Evolutionary conservation across 306 rosid genomes (phyloP), one percentile per base, ranked within the genome.

Genomic region (Cicer arietinum): DNA sequence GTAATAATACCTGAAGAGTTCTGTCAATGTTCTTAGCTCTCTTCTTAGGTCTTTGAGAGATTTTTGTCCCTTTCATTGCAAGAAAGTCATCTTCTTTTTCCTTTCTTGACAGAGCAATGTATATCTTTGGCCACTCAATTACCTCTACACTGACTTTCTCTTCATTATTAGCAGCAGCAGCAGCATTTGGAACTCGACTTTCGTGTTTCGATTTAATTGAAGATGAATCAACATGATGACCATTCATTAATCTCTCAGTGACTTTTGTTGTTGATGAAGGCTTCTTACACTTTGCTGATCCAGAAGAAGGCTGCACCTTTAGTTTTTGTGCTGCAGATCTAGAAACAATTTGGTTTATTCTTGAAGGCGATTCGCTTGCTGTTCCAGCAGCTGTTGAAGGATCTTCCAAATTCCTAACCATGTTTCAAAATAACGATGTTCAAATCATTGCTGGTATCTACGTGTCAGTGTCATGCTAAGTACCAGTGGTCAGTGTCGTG

Each of bases 51-150:
- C 97, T 86, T 67, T 91, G 94, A 35, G 94, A 86, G 7, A 84
- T 89, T 82, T 91, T 91, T 10, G 89, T 81, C 52, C 97, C 97
- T 70, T 91, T 91, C 94, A 91, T 89, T 5, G 89, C 92, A 65
- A 87, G 86, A 79, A 91, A 91, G 61, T 91, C 97, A 61, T 91
- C 97, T 79, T 91, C 97, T 57, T 91, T 91, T 84, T 91, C 97
- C 58, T 91, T 91, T 63, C 92, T 89, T 1, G 97, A 87, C 3
- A 91, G 77, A n/a, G 92, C 52, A 72, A 87, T 48, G 69, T 66
- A 86, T 45, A 91, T 82, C 61, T 86, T 89, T 20, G 97, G 97
- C 92, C 94, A 91, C 77, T 85, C 75, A 25, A 80, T 25, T 11
- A 58, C 85, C 75, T 81, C 84, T 64, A 62, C 79, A 65, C 69